Evolutionary conservation across 2,329 filamentous ascomycete species (phyloP).

Genomic region (Aspergillus fumigatiaffinis): DNA sequence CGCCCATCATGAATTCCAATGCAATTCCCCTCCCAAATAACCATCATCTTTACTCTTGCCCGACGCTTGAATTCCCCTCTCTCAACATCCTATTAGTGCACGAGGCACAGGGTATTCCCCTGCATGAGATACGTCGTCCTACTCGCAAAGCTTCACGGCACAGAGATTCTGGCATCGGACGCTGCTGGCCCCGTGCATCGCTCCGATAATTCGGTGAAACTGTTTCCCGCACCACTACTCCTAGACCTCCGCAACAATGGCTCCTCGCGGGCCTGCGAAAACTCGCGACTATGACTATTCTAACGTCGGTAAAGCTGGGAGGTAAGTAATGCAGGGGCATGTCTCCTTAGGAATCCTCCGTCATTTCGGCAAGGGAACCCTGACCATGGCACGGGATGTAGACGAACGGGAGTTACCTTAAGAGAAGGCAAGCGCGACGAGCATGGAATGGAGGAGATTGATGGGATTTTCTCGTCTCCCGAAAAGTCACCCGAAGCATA

Average conservation of each 20-base stretch:
- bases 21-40: constrained; percentile 16
- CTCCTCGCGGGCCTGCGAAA: constrained; percentile 39
- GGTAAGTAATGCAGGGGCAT: constrained; percentile 28
- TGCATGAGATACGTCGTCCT: background rate
- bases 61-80: constrained; percentile 10
- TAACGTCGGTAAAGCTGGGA: constrained; percentile 45
- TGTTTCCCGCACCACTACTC: constrained; percentile 6
- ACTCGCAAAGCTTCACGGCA: background rate
- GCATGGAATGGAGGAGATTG: constrained; percentile 84
- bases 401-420: constrained; percentile 84
- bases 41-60: constrained; percentile 9
- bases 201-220: background rate
- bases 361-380: constrained; percentile 3
- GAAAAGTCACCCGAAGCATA: constrained; percentile 52
- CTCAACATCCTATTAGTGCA: background rate
- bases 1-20: constrained; percentile 17
- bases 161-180: background rate
- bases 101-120: background rate
- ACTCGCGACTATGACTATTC: constrained; percentile 47
- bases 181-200: background rate
- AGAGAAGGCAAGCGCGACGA: constrained; percentile 82
- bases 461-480: constrained; percentile 85
- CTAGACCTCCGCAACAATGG: constrained; percentile 25
- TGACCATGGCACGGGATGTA: constrained; percentile 37
- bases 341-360: background rate